phyloP scores from a whole-genome alignment of 768 basidiomycete genomes.

The Suillus discolor region DNA sequence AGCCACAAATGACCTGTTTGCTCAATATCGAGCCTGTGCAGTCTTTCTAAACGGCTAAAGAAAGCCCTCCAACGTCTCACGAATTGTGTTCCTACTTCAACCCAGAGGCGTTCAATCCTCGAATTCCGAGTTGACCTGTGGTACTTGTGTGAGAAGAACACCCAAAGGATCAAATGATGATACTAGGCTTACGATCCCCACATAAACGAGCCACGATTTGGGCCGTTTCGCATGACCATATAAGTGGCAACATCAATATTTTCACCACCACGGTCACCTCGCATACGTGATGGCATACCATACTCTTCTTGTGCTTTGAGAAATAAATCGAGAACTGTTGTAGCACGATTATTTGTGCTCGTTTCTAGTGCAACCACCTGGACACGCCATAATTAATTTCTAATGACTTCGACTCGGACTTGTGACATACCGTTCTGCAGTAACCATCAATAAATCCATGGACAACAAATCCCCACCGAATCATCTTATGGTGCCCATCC shows the following conservation, averaged over 20 bases:
- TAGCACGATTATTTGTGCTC: conserved; percentile 27
- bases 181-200: conserved; percentile 26
- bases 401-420: background rate
- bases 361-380: conserved; percentile 26
- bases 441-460: conserved; percentile 32
- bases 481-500: conserved; percentile 29
- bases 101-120: conserved; percentile 47
- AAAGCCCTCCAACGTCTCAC: conserved; percentile 43
- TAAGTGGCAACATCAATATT: conserved; percentile 28
- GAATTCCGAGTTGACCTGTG: conserved; percentile 42
- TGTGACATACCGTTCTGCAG: conserved; percentile 27
- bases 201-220: conserved; percentile 27
- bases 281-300: conserved; percentile 25
- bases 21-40: conserved; percentile 35
- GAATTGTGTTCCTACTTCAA: conserved; percentile 45
- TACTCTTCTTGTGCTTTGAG: conserved; percentile 13
- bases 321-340: conserved; percentile 29
- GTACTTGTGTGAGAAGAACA: background rate
- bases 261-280: conserved; percentile 32
- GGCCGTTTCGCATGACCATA: conserved; percentile 31
- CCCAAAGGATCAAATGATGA: background rate
- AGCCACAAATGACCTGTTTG: conserved; percentile 45
- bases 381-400: too few species aligned
- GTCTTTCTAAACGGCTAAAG: conserved; percentile 37
- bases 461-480: conserved; percentile 26